phyloP scores from a whole-genome alignment of 768 basidiomycete genomes.

The Lepiota brunneoincarnata region DNA sequence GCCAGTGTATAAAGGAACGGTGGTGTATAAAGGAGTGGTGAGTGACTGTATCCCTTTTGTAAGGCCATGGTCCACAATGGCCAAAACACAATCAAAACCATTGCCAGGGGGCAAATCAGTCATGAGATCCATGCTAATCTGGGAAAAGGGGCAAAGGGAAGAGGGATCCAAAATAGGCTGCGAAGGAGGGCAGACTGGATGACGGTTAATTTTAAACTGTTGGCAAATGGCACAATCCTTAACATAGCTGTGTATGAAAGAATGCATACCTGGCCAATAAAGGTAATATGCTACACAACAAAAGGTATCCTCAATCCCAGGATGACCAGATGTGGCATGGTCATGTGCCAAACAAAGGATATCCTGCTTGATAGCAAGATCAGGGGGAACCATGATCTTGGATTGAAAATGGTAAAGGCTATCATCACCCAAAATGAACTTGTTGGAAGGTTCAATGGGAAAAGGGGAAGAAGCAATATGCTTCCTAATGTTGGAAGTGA shows the following conservation, averaged over 20 bases:
- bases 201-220: constrained; percentile 13
- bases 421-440: too few relatives aligned
- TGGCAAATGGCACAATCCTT: constrained; percentile 11
- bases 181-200: constrained; percentile 6
- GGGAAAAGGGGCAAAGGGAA: constrained; percentile 7
- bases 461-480: too few relatives aligned
- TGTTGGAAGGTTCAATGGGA: too few relatives aligned
- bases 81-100: constrained; percentile 19
- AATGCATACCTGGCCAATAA: constrained; percentile 5
- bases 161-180: background rate
- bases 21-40: too few relatives aligned
- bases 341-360: too few relatives aligned
- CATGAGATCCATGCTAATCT: constrained; percentile 18
- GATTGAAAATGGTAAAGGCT: too few relatives aligned
- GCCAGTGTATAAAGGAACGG: too few relatives aligned
- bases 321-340: too few relatives aligned
- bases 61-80: constrained; percentile 24
- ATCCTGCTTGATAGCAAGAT: too few relatives aligned
- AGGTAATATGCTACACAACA: background rate
- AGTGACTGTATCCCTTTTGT: constrained; percentile 27
- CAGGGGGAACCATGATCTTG: too few relatives aligned
- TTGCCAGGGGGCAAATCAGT: constrained; percentile 15
- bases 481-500: background rate
- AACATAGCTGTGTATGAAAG: constrained; percentile 5
- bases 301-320: too few relatives aligned